phyloP scores from a whole-genome alignment of 257 asterid species.

The Fraxinus excelsior region DNA sequence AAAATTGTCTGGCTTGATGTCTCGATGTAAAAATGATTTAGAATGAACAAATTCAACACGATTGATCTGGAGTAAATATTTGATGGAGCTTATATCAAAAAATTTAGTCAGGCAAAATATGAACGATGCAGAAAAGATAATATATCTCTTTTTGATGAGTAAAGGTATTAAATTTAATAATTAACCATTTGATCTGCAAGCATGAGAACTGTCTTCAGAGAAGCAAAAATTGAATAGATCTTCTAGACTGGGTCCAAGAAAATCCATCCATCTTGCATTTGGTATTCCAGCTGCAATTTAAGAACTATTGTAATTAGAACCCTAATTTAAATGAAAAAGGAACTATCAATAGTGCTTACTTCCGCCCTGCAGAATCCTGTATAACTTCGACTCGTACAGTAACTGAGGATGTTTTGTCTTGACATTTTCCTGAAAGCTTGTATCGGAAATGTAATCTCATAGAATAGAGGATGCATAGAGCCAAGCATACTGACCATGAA shows the following conservation, averaged over 20 bases:
- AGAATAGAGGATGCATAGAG: not conserved
- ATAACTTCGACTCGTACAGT: conserved; percentile 63
- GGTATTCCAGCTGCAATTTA: conserved; percentile 87
- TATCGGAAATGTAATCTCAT: not conserved
- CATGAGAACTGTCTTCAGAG: conserved; percentile 97
- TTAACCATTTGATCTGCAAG: conserved; percentile 98
- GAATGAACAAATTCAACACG: conserved; percentile 92
- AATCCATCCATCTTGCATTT: conserved; percentile 95
- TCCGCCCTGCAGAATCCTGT: conserved; percentile 69
- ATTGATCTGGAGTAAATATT: conserved; percentile 66
- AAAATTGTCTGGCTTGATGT: conserved; percentile 97
- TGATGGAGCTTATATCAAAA: conserved; percentile 14
- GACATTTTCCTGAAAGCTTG: conserved; percentile 54
- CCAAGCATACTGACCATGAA: not conserved
- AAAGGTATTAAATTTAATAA: conserved; percentile 17
- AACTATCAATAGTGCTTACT: conserved; percentile 35
- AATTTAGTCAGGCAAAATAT: conserved; percentile 6
- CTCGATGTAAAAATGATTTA: conserved; percentile 94
- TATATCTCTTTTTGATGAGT: conserved; percentile 6
- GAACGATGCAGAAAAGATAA: conserved; percentile 12
- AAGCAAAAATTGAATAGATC: conserved; percentile 92
- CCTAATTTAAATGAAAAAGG: conserved; percentile 22
- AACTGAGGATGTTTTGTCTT: conserved; percentile 72
- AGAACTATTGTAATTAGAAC: conserved; percentile 25
- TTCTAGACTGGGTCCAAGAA: conserved; percentile 99